Percentiles rank a stretch among this genome's conserved stretches.
Evolutionary conservation across 2,329 filamentous ascomycete genomes (phyloP).

Genomic region (Mariannaea sp.): DNA sequence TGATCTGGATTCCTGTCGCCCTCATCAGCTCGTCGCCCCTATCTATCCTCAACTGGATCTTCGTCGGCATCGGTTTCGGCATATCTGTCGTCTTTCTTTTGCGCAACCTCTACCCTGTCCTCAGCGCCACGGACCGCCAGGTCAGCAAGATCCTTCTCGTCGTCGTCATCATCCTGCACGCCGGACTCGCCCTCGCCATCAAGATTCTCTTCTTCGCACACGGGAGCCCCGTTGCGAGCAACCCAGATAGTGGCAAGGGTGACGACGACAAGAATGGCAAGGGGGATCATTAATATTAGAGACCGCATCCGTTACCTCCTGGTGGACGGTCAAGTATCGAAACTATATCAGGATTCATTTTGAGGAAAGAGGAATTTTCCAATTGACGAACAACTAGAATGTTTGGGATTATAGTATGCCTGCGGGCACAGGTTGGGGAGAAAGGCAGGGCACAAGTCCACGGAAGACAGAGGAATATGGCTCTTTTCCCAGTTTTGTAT

Average conservation of each 20-base stretch:
- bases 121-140: slow-evolving; percentile 90
- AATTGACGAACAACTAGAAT: slow-evolving; percentile 6
- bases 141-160: slow-evolving; percentile 87
- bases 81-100: slow-evolving; percentile 83
- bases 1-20: slow-evolving; percentile 96
- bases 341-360: slow-evolving; percentile 1
- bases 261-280: slow-evolving; percentile 34
- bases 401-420: slow-evolving; percentile 16
- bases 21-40: slow-evolving; percentile 89
- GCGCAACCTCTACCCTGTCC: slow-evolving; percentile 86
- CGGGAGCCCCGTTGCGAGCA: slow-evolving; percentile 58
- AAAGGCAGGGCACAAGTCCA: slow-evolving; percentile 1
- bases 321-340: neutral
- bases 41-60: slow-evolving; percentile 87
- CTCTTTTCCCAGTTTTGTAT: slow-evolving; percentile 10
- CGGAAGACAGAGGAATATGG: slow-evolving; percentile 1
- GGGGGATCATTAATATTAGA: slow-evolving; percentile 12
- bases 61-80: slow-evolving; percentile 85
- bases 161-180: slow-evolving; percentile 82
- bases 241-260: slow-evolving; percentile 39
- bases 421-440: slow-evolving; percentile 24
- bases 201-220: slow-evolving; percentile 97
- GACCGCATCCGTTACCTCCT: slow-evolving; percentile 12
- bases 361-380: slow-evolving; percentile 10
- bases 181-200: slow-evolving; percentile 89